These are phyloP conservation scores for Aquilaria agallochum DNA, from an alignment of 441 rosid species.

Conservation along the genomic window DNA sequence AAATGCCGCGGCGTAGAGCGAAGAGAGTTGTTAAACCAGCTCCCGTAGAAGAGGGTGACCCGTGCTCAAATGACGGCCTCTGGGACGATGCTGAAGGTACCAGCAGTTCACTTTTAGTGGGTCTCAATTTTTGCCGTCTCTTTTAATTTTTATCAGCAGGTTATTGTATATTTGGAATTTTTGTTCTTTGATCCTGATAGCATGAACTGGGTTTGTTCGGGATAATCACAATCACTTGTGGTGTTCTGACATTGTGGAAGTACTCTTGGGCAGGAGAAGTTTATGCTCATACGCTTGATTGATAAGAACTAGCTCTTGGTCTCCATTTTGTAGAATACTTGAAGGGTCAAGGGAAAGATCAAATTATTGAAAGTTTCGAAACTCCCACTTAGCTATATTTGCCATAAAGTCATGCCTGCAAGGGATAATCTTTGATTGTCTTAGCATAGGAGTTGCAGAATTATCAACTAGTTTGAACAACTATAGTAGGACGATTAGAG, in stretches of 20 bases:
- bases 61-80: slow-evolving; percentile 2
- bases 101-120: not conserved
- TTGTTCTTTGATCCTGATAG: slow-evolving; percentile 1
- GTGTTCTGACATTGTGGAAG: too few relatives aligned
- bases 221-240: too few relatives aligned
- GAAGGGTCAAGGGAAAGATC: not conserved
- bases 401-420: too few relatives aligned
- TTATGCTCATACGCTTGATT: too few relatives aligned
- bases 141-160: not conserved
- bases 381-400: too few relatives aligned
- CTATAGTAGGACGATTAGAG: not conserved
- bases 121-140: not conserved
- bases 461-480: too few relatives aligned
- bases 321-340: not conserved
- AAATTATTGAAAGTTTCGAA: too few relatives aligned
- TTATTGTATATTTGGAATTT: slow-evolving; percentile 1
- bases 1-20: slow-evolving; percentile 49
- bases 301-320: not conserved
- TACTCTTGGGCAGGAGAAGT: too few relatives aligned
- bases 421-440: too few relatives aligned
- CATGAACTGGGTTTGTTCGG: not conserved
- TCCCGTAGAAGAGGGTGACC: slow-evolving; percentile 10
- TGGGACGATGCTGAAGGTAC: slow-evolving; percentile 26
- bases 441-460: too few relatives aligned
- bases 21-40: slow-evolving; percentile 30